A percentile compares a stretch with the other conserved stretches of the same genome.
Evolutionary conservation across 176 grass and related monocot species (phyloP).

Genomic region (Oryza australiensis): DNA sequence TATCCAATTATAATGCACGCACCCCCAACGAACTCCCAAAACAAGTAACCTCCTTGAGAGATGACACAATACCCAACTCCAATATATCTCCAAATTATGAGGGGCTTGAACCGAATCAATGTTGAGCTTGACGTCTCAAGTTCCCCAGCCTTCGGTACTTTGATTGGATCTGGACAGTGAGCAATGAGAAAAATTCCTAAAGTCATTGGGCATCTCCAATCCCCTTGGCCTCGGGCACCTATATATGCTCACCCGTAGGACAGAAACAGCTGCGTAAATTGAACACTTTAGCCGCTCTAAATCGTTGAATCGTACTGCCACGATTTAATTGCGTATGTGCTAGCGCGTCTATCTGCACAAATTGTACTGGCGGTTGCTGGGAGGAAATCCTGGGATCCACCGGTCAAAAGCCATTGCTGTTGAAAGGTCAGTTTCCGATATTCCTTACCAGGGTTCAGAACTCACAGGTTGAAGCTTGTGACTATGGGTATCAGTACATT

Average conservation of each 20-base stretch:
- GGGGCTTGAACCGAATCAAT: not conserved
- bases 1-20: not conserved
- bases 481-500: not conserved
- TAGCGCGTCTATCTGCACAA: not conserved
- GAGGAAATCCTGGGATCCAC: constrained; percentile 31
- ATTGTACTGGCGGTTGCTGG: constrained; percentile 10
- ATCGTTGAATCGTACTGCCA: constrained; percentile 13
- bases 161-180: not conserved
- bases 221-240: not conserved
- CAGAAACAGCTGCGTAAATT: not conserved
- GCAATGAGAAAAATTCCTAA: not conserved
- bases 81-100: not conserved
- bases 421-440: constrained; percentile 40
- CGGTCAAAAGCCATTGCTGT: constrained; percentile 20
- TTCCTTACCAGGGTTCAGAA: not conserved
- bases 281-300: not conserved
- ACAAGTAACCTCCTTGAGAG: not conserved
- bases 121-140: not conserved
- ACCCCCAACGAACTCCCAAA: not conserved
- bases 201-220: not conserved
- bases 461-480: not conserved
- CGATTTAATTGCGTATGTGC: not conserved
- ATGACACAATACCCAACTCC: not conserved
- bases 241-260: not conserved
- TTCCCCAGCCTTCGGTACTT: not conserved